phyloP scores from a whole-genome alignment of 202 grass and related monocot species.

The Cymbopogon flexuosus region DNA sequence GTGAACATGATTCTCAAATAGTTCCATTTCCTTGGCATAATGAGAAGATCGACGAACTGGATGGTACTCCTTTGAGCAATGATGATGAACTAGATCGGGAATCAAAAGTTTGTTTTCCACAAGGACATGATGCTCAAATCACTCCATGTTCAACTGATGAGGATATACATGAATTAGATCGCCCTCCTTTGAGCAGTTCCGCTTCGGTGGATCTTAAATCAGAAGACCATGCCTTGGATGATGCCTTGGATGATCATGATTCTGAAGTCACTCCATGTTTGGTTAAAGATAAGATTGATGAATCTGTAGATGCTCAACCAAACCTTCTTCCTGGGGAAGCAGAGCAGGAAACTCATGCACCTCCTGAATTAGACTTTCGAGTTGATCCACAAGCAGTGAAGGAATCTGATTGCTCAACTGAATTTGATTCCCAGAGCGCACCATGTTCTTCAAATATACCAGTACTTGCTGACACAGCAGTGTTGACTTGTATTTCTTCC shows the following conservation, averaged over 20 bases:
- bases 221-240: no score
- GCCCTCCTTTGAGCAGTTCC: conserved; percentile 34
- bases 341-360: conserved; percentile 28
- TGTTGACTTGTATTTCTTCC: conserved; percentile 8
- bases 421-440: conserved; percentile 20
- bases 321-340: background rate
- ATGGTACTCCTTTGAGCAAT: conserved; percentile 11
- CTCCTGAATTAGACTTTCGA: conserved; percentile 23
- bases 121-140: conserved; percentile 26
- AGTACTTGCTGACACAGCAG: conserved; percentile 27
- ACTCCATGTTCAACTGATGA: conserved; percentile 13
- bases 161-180: conserved; percentile 24
- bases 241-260: conserved; percentile 21
- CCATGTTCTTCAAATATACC: conserved; percentile 28
- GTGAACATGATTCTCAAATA: conserved; percentile 28
- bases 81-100: background rate
- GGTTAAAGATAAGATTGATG: conserved; percentile 18
- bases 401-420: conserved; percentile 13
- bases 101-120: conserved; percentile 23
- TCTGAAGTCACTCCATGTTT: conserved; percentile 1
- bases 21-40: conserved; percentile 15
- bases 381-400: conserved; percentile 20
- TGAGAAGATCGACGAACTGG: conserved; percentile 32
- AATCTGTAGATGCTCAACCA: conserved; percentile 16
- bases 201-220: conserved; percentile 23